phyloP scores from a whole-genome alignment of 306 rosid genomes.

The Potentilla sterilis region DNA sequence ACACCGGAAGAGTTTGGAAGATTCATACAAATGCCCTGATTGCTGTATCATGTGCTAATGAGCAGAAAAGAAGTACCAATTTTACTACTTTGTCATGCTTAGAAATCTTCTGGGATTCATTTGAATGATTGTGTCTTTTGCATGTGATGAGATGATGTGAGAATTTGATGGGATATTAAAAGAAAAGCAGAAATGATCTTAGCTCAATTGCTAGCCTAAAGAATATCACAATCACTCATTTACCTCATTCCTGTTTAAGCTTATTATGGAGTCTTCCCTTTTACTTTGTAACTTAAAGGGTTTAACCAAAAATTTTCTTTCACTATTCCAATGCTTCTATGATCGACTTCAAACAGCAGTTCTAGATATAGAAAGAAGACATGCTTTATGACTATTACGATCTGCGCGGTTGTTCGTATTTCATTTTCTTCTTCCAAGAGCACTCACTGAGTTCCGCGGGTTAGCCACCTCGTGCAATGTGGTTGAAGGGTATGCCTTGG shows the following conservation, averaged over 20 bases:
- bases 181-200: background rate
- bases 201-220: background rate
- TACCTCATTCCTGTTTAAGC: background rate
- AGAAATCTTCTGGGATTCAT: constrained; percentile 9
- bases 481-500: background rate
- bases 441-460: too few species aligned
- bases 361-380: constrained; percentile 1
- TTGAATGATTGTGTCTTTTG: constrained; percentile 5
- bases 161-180: background rate
- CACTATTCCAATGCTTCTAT: background rate
- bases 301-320: background rate
- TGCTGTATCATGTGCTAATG: background rate
- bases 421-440: too few species aligned
- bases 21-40: background rate
- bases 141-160: constrained; percentile 7
- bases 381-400: too few species aligned
- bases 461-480: too few species aligned
- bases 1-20: background rate
- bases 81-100: background rate
- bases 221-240: background rate
- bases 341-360: background rate
- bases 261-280: background rate
- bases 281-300: background rate
- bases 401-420: too few species aligned
- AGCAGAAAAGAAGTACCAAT: background rate